phyloP scores from a whole-genome alignment of 2,329 filamentous ascomycete species.

The Calonectria leucothoes region DNA sequence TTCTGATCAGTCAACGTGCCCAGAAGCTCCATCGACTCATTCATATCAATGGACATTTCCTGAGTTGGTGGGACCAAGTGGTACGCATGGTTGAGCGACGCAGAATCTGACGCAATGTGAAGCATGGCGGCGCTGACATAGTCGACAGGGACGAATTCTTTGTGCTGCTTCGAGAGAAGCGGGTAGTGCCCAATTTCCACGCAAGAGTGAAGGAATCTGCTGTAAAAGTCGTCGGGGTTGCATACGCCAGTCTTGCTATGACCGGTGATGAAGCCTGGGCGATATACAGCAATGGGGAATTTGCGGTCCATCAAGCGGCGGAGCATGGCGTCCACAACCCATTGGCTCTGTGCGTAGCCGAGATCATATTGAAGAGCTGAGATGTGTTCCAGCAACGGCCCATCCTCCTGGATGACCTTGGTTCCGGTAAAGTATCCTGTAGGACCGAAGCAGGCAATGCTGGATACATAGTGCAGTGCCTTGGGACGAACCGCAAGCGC shows the following conservation, averaged over 20 bases:
- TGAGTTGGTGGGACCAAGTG: neutral
- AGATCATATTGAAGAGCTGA: neutral
- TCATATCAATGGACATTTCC: neutral
- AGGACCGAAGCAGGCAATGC: neutral
- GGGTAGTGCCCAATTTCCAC: neutral
- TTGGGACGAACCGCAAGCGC: neutral
- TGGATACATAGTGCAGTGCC: neutral
- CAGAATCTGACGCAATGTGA: neutral
- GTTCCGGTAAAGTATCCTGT: neutral
- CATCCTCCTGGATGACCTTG: neutral
- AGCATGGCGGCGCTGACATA: neutral
- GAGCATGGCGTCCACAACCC: neutral
- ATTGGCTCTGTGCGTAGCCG: neutral
- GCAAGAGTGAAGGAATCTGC: neutral
- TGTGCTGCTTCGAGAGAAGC: neutral
- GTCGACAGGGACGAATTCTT: neutral
- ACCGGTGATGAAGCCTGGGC: neutral
- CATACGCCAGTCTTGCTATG: neutral
- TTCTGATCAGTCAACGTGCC: neutral
- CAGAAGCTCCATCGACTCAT: neutral
- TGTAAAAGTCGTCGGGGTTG: neutral
- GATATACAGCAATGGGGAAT: neutral
- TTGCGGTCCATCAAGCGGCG: neutral
- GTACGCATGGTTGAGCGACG: neutral
- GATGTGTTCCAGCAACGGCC: neutral